Base-by-base conservation (phyloP, 768 basidiomycete species). In the Tephrocybe sp. region DNA sequence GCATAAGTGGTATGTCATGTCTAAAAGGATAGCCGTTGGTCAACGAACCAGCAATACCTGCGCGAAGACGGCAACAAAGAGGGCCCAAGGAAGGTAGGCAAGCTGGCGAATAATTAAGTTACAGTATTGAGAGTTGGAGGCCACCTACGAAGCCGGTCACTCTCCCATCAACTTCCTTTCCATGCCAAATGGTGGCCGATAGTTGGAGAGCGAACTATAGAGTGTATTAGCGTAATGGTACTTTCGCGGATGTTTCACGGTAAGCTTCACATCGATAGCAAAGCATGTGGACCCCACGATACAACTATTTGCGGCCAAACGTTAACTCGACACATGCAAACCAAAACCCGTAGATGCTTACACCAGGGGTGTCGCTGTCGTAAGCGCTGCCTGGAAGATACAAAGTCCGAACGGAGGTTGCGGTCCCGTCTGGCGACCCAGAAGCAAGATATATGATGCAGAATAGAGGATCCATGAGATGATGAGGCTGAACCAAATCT, bases 251-350 rank as follows among this genome's bases (percentile, higher is more conserved):
- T n/a, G 24, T 30, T 1, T 15, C 21, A 9, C 22, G 1, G 32
- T 25, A 22, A 19, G 18, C 42, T 31, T 8, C 15, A 47, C 45
- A 41, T 50, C 46, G 9, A 44, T 42, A 21, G 46, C 35, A 35
- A 53, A 53, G 30, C 46, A 53, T n/a, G 40, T 47, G 9, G 45
- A 53, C 18, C 39, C 46, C 3, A 39, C 28, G n/a, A 53, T 53
- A 19, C 52, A 53, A 15, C 52, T 53, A 13, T 19, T 16, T 3
- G 22, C 9, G 6, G 6, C 8, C 21, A 19, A 16, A 19, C 19
- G 0, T 47, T 46, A n/a, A 7, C n/a, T n/a, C n/a, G n/a, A n/a
- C n/a, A n/a, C n/a, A n/a, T n/a, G n/a, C n/a, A n/a, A 19, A 37
- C n/a, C 18, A 21, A 37, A 37, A 19, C 12, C 9, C 36, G 7